Percentiles rank a stretch among this genome's conserved stretches.
phyloP scores from a whole-genome alignment of 169 alveolate species.

The Cyclospora cayetanensis region DNA sequence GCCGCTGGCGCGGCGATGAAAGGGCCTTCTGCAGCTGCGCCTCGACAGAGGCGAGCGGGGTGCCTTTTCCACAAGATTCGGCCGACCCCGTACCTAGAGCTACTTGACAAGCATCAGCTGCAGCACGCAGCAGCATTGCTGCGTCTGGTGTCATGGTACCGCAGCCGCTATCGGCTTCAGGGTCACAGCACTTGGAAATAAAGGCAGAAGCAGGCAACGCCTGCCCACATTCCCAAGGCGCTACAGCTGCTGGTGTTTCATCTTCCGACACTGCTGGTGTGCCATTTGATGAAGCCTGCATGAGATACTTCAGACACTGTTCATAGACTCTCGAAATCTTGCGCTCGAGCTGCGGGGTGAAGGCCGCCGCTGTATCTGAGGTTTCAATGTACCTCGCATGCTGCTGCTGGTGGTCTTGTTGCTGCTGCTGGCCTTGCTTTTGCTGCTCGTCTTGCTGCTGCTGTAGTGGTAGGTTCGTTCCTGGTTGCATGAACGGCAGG shows the following conservation, averaged over 20 bases:
- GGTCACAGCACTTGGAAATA: conserved; percentile 1
- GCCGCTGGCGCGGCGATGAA: background rate
- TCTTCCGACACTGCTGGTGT: background rate
- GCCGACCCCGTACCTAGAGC: conserved; percentile 22
- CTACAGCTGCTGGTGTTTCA: background rate
- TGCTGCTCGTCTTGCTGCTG: background rate
- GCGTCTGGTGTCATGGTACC: background rate
- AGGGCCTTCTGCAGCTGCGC: conserved; percentile 11
- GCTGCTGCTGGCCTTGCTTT: conserved; percentile 27
- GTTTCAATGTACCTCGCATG: background rate
- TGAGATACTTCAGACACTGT: background rate
- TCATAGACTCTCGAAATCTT: conserved; percentile 9
- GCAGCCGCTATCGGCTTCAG: background rate
- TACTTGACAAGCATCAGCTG: conserved; percentile 38
- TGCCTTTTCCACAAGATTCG: conserved; percentile 21
- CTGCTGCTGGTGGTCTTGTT: conserved; percentile 1
- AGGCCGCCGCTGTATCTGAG: conserved; percentile 45
- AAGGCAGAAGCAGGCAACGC: conserved; percentile 26
- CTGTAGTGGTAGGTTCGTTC: conserved; percentile 43
- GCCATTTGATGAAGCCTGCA: background rate
- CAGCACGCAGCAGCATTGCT: conserved; percentile 35
- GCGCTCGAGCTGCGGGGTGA: conserved; percentile 6
- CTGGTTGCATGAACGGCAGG: conserved; percentile 69
- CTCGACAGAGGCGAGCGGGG: background rate
- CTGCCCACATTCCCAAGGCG: background rate